Conservation (phyloP, 2,329 filamentous ascomycete species). For the Cladosporium sp. region DNA sequence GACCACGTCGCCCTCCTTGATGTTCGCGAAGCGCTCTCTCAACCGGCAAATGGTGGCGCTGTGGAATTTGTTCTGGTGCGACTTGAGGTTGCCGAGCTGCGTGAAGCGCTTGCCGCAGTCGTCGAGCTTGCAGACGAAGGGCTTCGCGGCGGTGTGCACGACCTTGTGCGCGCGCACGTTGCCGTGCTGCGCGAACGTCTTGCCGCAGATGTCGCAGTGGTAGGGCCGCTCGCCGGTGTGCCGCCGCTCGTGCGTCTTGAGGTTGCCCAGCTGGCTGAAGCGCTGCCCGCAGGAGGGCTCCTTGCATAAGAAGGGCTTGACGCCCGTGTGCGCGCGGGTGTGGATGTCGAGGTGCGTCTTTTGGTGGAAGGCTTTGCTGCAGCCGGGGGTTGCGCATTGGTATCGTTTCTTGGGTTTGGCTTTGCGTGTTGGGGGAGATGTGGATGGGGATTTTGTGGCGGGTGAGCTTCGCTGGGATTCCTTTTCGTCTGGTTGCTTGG, state of each 20-base stretch:
- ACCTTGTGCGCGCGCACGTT: slow-evolving; percentile 80
- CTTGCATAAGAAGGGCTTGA: slow-evolving; percentile 82
- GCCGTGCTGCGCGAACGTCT: slow-evolving; percentile 76
- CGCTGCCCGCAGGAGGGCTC: slow-evolving; percentile 66
- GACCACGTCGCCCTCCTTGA: slow-evolving; percentile 57
- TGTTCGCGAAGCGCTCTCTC: slow-evolving; percentile 62
- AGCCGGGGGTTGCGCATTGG: slow-evolving; percentile 65
- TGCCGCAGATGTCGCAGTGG: slow-evolving; percentile 70
- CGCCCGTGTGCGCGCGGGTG: slow-evolving; percentile 77
- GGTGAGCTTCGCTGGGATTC: not conserved
- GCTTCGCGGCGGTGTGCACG: slow-evolving; percentile 71
- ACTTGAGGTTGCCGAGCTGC: slow-evolving; percentile 88
- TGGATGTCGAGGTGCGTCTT: slow-evolving; percentile 94
- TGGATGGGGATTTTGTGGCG: not conserved
- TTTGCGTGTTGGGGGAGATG: not conserved
- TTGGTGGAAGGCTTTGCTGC: slow-evolving; percentile 77
- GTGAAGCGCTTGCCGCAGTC: slow-evolving; percentile 83
- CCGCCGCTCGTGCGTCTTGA: slow-evolving; percentile 83
- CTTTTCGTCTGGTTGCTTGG: slow-evolving; percentile 11
- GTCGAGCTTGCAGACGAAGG: slow-evolving; percentile 74
- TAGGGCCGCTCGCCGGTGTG: slow-evolving; percentile 87
- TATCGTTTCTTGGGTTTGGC: slow-evolving; percentile 56
- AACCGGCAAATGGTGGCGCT: slow-evolving; percentile 63
- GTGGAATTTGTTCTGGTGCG: slow-evolving; percentile 93
- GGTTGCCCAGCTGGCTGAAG: slow-evolving; percentile 86